Base-by-base conservation (phyloP, 768 basidiomycete genomes). In the Trametes coccinea region DNA sequence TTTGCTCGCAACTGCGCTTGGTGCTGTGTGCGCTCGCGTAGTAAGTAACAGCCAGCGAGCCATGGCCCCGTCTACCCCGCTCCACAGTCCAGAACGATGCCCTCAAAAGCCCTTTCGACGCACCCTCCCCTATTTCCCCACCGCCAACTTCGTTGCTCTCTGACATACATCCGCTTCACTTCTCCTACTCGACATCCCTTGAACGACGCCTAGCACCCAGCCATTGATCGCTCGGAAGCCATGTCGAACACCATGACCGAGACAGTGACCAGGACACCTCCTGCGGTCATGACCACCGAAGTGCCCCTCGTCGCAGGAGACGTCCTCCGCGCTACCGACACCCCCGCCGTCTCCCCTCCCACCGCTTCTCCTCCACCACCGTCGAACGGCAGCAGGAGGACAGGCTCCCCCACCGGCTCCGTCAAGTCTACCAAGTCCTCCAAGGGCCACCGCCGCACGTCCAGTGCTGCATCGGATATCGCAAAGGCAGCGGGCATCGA, bases 311-410 rank as follows among this genome's bases (percentile, higher is more conserved):
- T 88, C 56, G 82, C 66, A 27, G 67, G 89, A 29, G 85, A 85
- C 43, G 87, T 85, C 4, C 83, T 87, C 71, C 74, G 81, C 57
- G 65, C 91, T 30, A 88, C 79, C 70, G 86, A 88, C 67, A 80
- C 80, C 43, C 82, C 86, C 13, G 86, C 86, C 0, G 87, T 89
- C 62, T 69, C 67, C 31, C 80, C 54, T 2, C 53, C 51, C 14
- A 34, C 43, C 27, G 17, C 47, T 5, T 54, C 65, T 33, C 56
- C 53, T 8, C 22, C 49, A 7, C 22, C 50, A 27, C 11, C 54
- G 4, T 27, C 39, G 27, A 53, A 47, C 16, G 52, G 22, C 5
- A 14, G 43, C 22, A 53, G 43, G 2, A 14, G 39, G 33, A 4
- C 47, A 14, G 29, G 46, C n/a, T 55, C 53, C 11, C 53, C 56